Base-by-base conservation (phyloP, 2,329 filamentous ascomycete genomes). In the Thielaviopsis euricoi region DNA sequence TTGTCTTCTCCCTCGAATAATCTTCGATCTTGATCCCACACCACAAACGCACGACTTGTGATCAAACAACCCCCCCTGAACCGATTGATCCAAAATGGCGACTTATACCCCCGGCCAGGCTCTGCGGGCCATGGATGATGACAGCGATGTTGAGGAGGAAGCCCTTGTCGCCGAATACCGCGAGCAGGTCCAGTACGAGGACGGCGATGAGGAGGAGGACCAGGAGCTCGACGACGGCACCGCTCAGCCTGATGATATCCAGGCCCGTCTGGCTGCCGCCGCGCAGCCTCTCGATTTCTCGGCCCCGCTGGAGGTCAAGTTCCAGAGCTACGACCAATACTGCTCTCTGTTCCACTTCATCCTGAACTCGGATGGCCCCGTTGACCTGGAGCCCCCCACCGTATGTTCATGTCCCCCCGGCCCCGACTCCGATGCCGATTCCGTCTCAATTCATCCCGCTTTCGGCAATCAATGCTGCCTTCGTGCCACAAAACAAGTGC, bases 291-390 rank as follows among this genome's bases (percentile, higher is more conserved):
- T 98, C 64, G 93, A 98, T 71, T 97, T 95, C 73, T 89, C 93
- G 68, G 93, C 93, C 53, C 88, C 90, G 37, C 80, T 98, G 58
- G 93, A 97, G 73, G 87, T 88, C 71, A 97, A 97, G 76, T 96
- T 97, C 76, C 85, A 89, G 72, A 96, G 90, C 76, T 98, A 98
- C 79, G 93, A 98, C 76, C 88, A 89, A 71, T 98, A 98, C 81
- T 98, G 93, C 84, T 95, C 88, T 73, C 78, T 98, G 66, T 98
- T 98, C 78, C 93, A 98, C 77, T 97, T 89, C 75, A 96, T 98
- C 71, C 78, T 98, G 70, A 98, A 98, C 81, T 97, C 91, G 55
- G 93, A 97, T 65, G 93, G 93, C n/a, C 93, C 93, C 17, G 91
- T 98, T 61, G 93, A 98, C 69, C 78, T 98, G 65, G 93, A 98